Evolutionary conservation across 345 rosid genomes (phyloP), one percentile per base, ranked within the genome.

Genomic region (Populus nigra): DNA sequence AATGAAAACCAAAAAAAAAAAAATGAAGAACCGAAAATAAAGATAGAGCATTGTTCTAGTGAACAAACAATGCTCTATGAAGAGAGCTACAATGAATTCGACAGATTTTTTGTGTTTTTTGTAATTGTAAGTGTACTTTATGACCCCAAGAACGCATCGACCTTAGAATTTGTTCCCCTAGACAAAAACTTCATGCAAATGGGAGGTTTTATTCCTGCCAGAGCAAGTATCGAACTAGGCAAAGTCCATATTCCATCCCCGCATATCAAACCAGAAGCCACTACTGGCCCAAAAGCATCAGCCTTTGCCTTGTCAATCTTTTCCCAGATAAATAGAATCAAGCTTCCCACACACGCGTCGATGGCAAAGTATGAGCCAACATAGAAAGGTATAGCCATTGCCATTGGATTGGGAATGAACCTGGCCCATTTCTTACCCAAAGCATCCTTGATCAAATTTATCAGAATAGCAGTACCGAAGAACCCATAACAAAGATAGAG

Each of bases 301-400:
- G 79, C 84, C 76, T 85, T 80, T 31, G 82, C 73, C 61, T 76
- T 61, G 78, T 85, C 75, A 7, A 84, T 82, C 85, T 76, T 85
- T 50, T 80, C 80, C 90, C 90, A 87, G 25, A 71, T 76, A 66
- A 80, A 87, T 29, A 87, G 84, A 68, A 87, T 73, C 83, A 87
- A 85, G 80, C 90, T 87, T 66, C 90, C 90, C 13, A 87, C 80
- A 72, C 88, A 85, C 90, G 85, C 85, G 50, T 87, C 90, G 43
- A 87, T 76, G 3, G 88, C 90, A 7, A 87, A 87, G 49, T 87
- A 85, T 22, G 85, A 81, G 55, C 90, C 88, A 0, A 87, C 77
- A 68, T 83, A 84, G 81, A 87, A 87, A 59, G 90, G 88, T 65
- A 87, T 85, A 9, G 88, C 90, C 90, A 87, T 87, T 0, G 86